Conservation (phyloP, 352 stramenopile genomes). For the Pythium dissimile region DNA sequence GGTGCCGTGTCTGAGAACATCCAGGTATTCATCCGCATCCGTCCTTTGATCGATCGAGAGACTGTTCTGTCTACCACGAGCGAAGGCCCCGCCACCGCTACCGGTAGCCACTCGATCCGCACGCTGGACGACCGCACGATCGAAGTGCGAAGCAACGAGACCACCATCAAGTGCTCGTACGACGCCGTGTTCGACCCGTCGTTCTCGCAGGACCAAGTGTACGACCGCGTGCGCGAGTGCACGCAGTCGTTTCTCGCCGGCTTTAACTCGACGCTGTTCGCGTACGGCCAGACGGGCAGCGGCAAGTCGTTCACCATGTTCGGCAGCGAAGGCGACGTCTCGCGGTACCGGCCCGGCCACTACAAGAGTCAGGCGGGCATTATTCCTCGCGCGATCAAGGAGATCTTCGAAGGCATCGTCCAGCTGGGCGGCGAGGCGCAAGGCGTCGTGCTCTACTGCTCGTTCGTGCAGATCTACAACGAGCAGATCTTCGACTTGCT, state of each 20-base stretch:
- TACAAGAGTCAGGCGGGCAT: conserved; percentile 82
- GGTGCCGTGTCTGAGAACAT: conserved; percentile 60
- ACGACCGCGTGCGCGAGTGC: conserved; percentile 71
- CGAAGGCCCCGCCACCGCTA: not conserved
- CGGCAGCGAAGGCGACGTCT: conserved; percentile 65
- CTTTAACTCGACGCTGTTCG: conserved; percentile 85
- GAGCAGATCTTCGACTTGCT: conserved; percentile 90
- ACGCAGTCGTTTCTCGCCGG: conserved; percentile 75
- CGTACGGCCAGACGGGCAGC: conserved; percentile 81
- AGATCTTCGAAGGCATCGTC: conserved; percentile 73
- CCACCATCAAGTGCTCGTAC: conserved; percentile 75
- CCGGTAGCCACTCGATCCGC: conserved; percentile 19
- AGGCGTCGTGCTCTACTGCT: conserved; percentile 61
- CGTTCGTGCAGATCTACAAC: conserved; percentile 92
- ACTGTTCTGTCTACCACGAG: conserved; percentile 16
- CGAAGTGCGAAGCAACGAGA: conserved; percentile 65
- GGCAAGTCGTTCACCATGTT: conserved; percentile 90
- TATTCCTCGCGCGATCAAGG: conserved; percentile 88
- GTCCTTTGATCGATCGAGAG: conserved; percentile 73
- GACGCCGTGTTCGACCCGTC: conserved; percentile 78
- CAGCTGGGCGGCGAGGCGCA: conserved; percentile 48
- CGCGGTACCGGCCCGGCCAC: conserved; percentile 66
- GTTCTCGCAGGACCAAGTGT: conserved; percentile 75
- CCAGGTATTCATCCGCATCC: conserved; percentile 83
- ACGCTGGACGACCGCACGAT: conserved; percentile 44